Conservation (phyloP, 2,329 filamentous ascomycete species). For the Zymoseptoria passerinii region DNA sequence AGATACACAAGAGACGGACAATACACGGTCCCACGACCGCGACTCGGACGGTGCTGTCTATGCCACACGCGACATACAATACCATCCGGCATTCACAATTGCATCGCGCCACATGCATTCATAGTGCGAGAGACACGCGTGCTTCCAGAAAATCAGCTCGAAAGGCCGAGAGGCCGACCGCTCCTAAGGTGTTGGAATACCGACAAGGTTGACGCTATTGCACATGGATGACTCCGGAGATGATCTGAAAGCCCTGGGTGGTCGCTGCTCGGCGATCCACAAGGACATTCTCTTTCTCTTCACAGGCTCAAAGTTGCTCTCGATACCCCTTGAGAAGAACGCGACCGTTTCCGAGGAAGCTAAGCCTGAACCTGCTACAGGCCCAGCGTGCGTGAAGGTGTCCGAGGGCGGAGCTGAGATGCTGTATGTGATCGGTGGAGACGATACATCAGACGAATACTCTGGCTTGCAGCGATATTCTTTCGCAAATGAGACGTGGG, state of each 20-base stretch:
- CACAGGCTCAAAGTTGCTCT: slow-evolving; percentile 59
- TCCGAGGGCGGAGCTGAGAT: slow-evolving; percentile 52
- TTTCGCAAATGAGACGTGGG: slow-evolving; percentile 51
- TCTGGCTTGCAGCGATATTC: slow-evolving; percentile 65
- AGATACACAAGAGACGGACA: neutral
- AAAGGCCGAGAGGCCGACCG: neutral
- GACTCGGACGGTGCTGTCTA: slow-evolving; percentile 1
- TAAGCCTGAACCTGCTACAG: slow-evolving; percentile 55
- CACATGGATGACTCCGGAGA: slow-evolving; percentile 61
- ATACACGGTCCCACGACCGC: neutral
- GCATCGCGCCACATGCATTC: neutral
- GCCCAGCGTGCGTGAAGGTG: slow-evolving; percentile 68
- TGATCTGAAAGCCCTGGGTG: slow-evolving; percentile 60
- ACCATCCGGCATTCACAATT: neutral
- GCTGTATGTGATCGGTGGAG: slow-evolving; percentile 74
- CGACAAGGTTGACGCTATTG: slow-evolving; percentile 11
- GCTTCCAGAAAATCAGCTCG: neutral
- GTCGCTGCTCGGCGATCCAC: slow-evolving; percentile 74
- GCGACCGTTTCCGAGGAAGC: slow-evolving; percentile 62
- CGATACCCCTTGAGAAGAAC: slow-evolving; percentile 58
- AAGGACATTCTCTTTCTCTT: slow-evolving; percentile 80
- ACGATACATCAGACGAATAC: slow-evolving; percentile 49
- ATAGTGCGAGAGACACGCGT: neutral
- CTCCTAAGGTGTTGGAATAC: slow-evolving; percentile 13
- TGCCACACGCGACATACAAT: slow-evolving; percentile 1